phyloP scores from a whole-genome alignment of 192 early-diverging fungal genomes.

The Backusella sp. region DNA sequence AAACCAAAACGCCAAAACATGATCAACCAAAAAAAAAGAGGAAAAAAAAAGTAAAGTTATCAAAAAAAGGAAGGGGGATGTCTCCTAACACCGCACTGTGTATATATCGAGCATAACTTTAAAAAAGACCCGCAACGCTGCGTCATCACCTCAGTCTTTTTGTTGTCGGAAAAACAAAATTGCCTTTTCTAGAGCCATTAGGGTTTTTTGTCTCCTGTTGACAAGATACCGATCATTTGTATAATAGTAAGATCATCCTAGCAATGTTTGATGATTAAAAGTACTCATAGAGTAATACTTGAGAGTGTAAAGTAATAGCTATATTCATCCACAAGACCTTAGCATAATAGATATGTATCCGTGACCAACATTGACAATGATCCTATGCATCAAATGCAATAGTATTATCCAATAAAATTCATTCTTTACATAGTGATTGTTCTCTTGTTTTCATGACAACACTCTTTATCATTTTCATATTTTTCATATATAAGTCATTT shows the following conservation, averaged over 20 bases:
- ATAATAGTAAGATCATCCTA: neutral
- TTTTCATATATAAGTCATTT: no score
- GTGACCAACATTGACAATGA: neutral
- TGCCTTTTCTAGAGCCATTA: neutral
- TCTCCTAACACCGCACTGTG: constrained; percentile 1
- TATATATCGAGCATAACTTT: neutral
- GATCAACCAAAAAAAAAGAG: constrained; percentile 13
- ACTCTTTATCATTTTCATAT: no score
- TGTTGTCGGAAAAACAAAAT: neutral
- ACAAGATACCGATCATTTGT: neutral
- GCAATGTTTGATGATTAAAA: neutral
- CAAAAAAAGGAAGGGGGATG: constrained; percentile 3
- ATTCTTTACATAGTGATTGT: no score
- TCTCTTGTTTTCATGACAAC: no score
- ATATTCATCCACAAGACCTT: neutral
- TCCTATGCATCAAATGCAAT: no score
- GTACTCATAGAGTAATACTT: neutral
- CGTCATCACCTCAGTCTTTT: neutral
- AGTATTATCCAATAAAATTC: no score
- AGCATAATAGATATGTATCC: neutral
- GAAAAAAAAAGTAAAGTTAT: constrained; percentile 1
- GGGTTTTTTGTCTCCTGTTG: neutral
- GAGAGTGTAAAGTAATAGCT: neutral
- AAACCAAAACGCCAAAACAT: constrained; percentile 97
- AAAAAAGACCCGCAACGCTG: neutral